Base-by-base conservation (phyloP, 768 basidiomycete genomes). In the Suillus decipiens region DNA sequence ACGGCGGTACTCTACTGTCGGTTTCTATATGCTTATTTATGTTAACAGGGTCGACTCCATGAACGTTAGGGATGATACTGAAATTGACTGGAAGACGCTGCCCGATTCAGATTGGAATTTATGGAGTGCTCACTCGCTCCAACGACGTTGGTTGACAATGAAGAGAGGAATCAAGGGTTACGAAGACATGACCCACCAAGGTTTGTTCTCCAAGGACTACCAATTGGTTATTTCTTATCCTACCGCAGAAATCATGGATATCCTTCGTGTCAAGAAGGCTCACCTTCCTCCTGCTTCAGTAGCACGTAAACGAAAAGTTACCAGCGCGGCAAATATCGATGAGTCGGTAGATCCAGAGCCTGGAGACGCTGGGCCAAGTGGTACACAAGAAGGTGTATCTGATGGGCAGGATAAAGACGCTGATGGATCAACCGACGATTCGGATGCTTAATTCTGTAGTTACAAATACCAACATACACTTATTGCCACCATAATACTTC, bases 1-100 rank as follows among this genome's bases (percentile, higher is more conserved):
- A 66, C 60, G 84, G 14, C 17, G 8, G 61, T 66, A 58, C 24
- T 51, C 41, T 22, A 9, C 31, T 50, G 28, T 34, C 41, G 10
- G 17, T 42, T 54, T 60, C 41, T 41, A 42, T 59, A 63, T 48
- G 61, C 61, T 22, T 19, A 57, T 55, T 24, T 66, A 48, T 61
- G 48, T 51, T 8, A 56, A 43, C 69, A 94, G 92, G 73, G 80
- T 95, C 57, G 89, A 89, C 69, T 86, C 89, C 0, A 73, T 93
- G 54, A 82, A 87, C 63, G 89, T 93, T 59, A 81, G 82, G 50
- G 88, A 93, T 69, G 92, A 95, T 68, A 89, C 86, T 34, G 93
- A 94, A 70, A 89, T 95, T 53, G 89, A 92, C 68, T 95, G 92
- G 93, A 92, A 91, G 70, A 81, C 82, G 19, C 78, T 94, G 12